These are phyloP conservation scores for Vigna nakashimae DNA, from an alignment of 306 rosid genomes.

Conservation along the genomic window DNA sequence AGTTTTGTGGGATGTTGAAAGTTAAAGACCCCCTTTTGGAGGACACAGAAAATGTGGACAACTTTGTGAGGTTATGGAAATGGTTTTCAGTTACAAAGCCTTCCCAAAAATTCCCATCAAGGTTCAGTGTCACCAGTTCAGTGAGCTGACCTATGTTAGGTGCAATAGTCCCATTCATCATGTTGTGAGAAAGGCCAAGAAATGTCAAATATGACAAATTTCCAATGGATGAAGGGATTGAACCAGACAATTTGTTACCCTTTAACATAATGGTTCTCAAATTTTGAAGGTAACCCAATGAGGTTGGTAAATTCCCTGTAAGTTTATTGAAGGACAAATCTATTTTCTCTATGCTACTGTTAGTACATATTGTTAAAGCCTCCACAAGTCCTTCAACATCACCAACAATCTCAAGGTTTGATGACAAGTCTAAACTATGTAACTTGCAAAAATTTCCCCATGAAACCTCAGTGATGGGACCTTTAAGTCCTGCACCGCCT, in stretches of 20 bases:
- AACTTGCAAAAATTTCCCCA: not conserved
- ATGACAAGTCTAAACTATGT: not conserved
- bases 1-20: not conserved
- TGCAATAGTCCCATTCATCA: not conserved
- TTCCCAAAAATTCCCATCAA: constrained; percentile 10
- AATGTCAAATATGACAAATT: not conserved
- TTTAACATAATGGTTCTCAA: not conserved
- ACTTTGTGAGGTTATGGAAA: not conserved
- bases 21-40: not conserved
- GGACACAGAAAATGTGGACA: not conserved
- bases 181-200: not conserved
- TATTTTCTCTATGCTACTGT: not conserved
- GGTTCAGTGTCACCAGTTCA: not conserved
- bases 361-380: not conserved
- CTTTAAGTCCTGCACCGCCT: not conserved
- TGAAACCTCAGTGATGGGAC: not conserved
- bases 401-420: not conserved
- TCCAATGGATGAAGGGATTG: constrained; percentile 1
- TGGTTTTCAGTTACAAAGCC: not conserved
- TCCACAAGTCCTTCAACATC: not conserved
- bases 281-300: not conserved
- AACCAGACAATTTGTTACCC: not conserved
- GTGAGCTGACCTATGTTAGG: not conserved
- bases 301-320: not conserved
- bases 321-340: not conserved